These are phyloP conservation scores for Hypoxylon rubiginosum DNA, from an alignment of 2,329 filamentous ascomycete genomes.

Conservation along the genomic window DNA sequence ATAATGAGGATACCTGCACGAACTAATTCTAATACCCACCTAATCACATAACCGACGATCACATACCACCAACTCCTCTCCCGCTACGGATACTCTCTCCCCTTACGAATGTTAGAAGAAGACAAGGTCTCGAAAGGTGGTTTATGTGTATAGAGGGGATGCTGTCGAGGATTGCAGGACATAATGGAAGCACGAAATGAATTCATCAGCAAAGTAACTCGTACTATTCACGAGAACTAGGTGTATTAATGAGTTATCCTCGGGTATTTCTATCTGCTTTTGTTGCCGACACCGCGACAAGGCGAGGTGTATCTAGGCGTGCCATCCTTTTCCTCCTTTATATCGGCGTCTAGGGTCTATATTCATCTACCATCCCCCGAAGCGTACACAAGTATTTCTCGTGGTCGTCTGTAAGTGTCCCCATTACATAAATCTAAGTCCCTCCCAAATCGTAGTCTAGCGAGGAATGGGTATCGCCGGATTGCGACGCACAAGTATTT, in stretches of 20 bases:
- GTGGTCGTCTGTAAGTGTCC: background rate
- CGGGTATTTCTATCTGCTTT: too few species aligned
- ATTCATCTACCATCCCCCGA: background rate
- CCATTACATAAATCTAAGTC: background rate
- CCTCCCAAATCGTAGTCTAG: too few species aligned
- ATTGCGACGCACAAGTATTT: too few species aligned
- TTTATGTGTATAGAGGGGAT: background rate
- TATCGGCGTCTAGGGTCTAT: background rate
- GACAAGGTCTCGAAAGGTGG: background rate
- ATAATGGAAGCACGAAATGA: too few species aligned
- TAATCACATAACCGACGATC: background rate
- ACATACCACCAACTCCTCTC: background rate
- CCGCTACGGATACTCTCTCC: background rate
- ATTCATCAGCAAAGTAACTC: too few species aligned
- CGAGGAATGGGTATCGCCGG: too few species aligned
- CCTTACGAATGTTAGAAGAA: background rate
- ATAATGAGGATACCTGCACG: background rate
- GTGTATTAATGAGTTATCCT: too few species aligned
- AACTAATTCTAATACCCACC: background rate
- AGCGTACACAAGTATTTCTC: too few species aligned
- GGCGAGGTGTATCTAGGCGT: background rate
- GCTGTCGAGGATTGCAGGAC: too few species aligned
- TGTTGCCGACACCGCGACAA: too few species aligned
- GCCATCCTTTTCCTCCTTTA: background rate
- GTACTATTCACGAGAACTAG: too few species aligned